Evolutionary conservation across 768 basidiomycete species (phyloP), one percentile per base, ranked within the genome.

Genomic region (Agrocybe praecox): DNA sequence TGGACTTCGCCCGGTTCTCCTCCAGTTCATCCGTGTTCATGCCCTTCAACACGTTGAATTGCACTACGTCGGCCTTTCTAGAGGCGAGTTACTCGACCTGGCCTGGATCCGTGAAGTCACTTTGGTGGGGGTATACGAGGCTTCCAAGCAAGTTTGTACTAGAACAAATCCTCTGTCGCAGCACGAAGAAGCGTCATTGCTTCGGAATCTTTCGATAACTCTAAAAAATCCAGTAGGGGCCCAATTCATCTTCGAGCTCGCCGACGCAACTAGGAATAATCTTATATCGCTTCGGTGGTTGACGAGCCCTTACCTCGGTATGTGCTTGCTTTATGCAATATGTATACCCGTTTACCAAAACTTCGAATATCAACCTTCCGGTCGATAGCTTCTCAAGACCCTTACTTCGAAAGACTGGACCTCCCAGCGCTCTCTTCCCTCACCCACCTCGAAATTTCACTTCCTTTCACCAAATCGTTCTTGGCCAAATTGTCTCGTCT

Each of bases 271-370:
- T 21, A 44, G 46, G 49, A 24, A 32, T 6, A 46, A 49, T 5
- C 49, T 66, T 17, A 57, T 53, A 14, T 48, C 46, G 6, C 51
- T 65, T 42, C 49, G 32, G 24, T 62, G 58, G 50, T 47, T 62
- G 23, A 50, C 62, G 1, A 60, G 60, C 36, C 56, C 60, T 4
- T 55, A 55, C 46, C 15, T 44, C 18, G 34, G 65, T 63, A 49
- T 17, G 62, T 50, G 10, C 12, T 34, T 21, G 10, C 42, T 52
- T 23, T 22, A 15, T n/a, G n/a, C n/a, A n/a, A n/a, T n/a, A n/a
- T n/a, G n/a, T n/a, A n/a, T n/a, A n/a, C n/a, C n/a, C n/a, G n/a
- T n/a, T n/a, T n/a, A n/a, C n/a, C n/a, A n/a, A n/a, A n/a, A n/a
- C n/a, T n/a, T 44, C 22, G 18, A 15, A 8, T 24, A 26, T 33